phyloP scores from a whole-genome alignment of 352 stramenopile genomes.

The Paralagenidium karlingii region DNA sequence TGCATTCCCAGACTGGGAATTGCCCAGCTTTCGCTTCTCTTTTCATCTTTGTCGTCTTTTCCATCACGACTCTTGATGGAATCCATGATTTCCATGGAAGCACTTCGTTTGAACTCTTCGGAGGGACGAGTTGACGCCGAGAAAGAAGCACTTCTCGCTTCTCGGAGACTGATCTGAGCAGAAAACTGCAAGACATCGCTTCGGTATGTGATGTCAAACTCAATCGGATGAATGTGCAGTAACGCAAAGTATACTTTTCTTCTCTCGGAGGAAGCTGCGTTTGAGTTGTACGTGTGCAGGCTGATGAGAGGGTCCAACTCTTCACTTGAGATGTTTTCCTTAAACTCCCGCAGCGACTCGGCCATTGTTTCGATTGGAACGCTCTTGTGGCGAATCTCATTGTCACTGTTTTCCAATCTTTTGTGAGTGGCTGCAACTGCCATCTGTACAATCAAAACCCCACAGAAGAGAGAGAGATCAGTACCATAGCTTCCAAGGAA shows the following conservation, averaged over 20 bases:
- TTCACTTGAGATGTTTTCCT: conserved; percentile 60
- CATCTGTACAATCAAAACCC: conserved; percentile 48
- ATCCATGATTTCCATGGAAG: conserved; percentile 10
- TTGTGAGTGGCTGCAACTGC: too few species aligned
- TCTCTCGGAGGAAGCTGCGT: conserved; percentile 47
- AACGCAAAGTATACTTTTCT: conserved; percentile 83
- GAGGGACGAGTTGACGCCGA: conserved; percentile 1
- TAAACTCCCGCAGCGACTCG: conserved; percentile 58
- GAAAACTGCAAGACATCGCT: conserved; percentile 75
- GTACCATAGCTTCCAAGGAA: conserved; percentile 1
- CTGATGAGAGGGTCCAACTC: conserved; percentile 72
- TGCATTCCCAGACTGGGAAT: conserved; percentile 83
- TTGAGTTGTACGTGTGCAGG: conserved; percentile 30
- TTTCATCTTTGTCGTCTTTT: conserved; percentile 5
- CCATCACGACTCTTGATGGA: neutral
- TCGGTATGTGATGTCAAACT: conserved; percentile 81
- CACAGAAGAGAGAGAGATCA: conserved; percentile 5
- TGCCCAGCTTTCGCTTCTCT: conserved; percentile 39
- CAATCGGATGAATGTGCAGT: conserved; percentile 78
- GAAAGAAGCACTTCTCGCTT: conserved; percentile 16
- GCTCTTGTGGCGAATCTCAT: conserved; percentile 71
- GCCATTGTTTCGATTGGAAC: conserved; percentile 75
- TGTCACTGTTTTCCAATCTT: conserved; percentile 47
- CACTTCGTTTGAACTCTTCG: conserved; percentile 16
- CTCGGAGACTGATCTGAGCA: conserved; percentile 37